Percentiles rank a stretch among this genome's conserved stretches.
Conservation (phyloP, 768 basidiomycete species). For the Tylopilus cervinicoccineus region DNA sequence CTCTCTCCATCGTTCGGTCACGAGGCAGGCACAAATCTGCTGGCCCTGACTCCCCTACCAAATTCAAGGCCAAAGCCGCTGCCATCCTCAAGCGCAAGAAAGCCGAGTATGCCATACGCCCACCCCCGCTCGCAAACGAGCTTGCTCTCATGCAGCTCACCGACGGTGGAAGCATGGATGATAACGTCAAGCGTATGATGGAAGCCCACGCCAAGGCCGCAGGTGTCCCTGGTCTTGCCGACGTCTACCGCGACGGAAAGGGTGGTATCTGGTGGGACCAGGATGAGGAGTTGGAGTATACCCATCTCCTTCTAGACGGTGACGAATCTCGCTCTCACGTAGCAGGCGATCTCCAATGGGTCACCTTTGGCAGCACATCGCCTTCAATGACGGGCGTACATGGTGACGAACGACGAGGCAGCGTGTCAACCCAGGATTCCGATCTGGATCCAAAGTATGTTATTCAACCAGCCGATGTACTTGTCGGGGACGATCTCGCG, state of each 20-base stretch:
- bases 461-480: slow-evolving; percentile 34
- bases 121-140: slow-evolving; percentile 57
- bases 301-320: slow-evolving; percentile 49
- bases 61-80: slow-evolving; percentile 20
- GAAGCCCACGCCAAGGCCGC: slow-evolving; percentile 49
- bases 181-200: slow-evolving; percentile 52
- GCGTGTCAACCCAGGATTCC: slow-evolving; percentile 50
- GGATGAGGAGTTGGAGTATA: slow-evolving; percentile 68
- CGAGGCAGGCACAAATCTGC: slow-evolving; percentile 36
- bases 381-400: slow-evolving; percentile 4
- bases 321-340: slow-evolving; percentile 23
- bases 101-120: slow-evolving; percentile 42
- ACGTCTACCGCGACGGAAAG: slow-evolving; percentile 55
- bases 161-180: slow-evolving; percentile 59
- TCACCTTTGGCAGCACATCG: slow-evolving; percentile 35
- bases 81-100: slow-evolving; percentile 49
- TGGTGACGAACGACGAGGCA: slow-evolving; percentile 38
- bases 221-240: slow-evolving; percentile 37
- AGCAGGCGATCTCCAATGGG: slow-evolving; percentile 39
- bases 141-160: slow-evolving; percentile 66
- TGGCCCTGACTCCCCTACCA: slow-evolving; percentile 25
- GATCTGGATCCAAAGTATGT: slow-evolving; percentile 49
- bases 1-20: slow-evolving; percentile 46
- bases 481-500: slow-evolving; percentile 34
- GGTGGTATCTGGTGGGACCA: slow-evolving; percentile 70